phyloP scores from a whole-genome alignment of 352 stramenopile genomes.

The Phytophthora gonapodyides region DNA sequence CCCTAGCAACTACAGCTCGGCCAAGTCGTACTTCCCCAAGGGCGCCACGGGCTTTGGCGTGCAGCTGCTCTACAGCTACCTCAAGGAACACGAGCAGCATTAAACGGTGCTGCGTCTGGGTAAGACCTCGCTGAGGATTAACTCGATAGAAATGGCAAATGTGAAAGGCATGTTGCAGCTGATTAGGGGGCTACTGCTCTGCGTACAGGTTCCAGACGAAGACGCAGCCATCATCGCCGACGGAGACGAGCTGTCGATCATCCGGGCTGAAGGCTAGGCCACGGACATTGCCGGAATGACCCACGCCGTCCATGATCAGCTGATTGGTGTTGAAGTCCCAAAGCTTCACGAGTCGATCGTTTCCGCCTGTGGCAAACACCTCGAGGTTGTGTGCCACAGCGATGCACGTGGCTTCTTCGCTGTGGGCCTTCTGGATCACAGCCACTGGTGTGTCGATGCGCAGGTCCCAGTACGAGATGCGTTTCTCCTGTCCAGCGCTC shows the following conservation, averaged over 20 bases:
- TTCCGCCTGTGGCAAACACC: slow-evolving; percentile 89
- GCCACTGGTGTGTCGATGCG: slow-evolving; percentile 83
- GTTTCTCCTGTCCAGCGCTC: slow-evolving; percentile 91
- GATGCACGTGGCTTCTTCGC: slow-evolving; percentile 90
- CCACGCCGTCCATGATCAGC: slow-evolving; percentile 74
- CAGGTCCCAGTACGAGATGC: slow-evolving; percentile 94
- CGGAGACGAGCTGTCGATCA: slow-evolving; percentile 91
- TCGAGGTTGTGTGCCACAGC: slow-evolving; percentile 82
- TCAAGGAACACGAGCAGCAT: slow-evolving; percentile 75
- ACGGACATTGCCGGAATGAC: slow-evolving; percentile 78
- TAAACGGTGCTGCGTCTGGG: slow-evolving; percentile 17
- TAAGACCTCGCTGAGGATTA: neutral
- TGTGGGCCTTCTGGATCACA: slow-evolving; percentile 73
- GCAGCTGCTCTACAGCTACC: slow-evolving; percentile 85
- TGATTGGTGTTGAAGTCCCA: slow-evolving; percentile 74
- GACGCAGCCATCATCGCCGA: slow-evolving; percentile 91
- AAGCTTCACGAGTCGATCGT: slow-evolving; percentile 87
- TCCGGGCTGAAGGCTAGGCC: slow-evolving; percentile 89
- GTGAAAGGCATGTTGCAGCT: slow-evolving; percentile 23
- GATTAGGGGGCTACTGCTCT: slow-evolving; percentile 23
- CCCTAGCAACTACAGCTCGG: slow-evolving; percentile 78
- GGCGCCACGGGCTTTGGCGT: slow-evolving; percentile 89
- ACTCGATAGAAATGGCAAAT: slow-evolving; percentile 35
- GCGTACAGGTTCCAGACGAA: slow-evolving; percentile 94
- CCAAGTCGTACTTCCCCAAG: slow-evolving; percentile 87